Evolutionary conservation across 768 basidiomycete species (phyloP).

Genomic region (Suillus tomentosus): DNA sequence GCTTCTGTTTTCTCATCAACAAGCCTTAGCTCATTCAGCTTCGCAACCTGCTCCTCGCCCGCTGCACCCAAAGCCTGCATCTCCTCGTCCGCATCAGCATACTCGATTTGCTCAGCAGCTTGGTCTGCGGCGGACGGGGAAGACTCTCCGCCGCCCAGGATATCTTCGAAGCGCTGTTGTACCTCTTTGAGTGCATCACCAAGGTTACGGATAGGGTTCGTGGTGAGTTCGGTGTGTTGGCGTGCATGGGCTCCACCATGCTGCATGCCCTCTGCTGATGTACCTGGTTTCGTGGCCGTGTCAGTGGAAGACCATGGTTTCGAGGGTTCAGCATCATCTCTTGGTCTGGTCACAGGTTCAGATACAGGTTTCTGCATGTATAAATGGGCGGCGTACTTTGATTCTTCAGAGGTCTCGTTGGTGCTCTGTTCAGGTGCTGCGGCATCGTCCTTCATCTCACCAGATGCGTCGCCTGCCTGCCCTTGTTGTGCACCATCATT

Average conservation of each 20-base stretch:
- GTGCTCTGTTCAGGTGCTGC: constrained; percentile 27
- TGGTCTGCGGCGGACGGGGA: constrained; percentile 34
- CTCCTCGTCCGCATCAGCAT: constrained; percentile 68
- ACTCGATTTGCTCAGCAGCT: constrained; percentile 65
- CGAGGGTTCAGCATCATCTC: constrained; percentile 12
- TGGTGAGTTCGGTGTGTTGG: constrained; percentile 38
- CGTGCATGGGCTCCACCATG: constrained; percentile 45
- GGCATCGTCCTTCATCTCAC: constrained; percentile 9
- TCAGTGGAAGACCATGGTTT: constrained; percentile 1
- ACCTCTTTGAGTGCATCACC: constrained; percentile 86
- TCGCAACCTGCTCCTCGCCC: constrained; percentile 79
- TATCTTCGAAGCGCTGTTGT: constrained; percentile 81
- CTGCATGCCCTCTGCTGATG: constrained; percentile 45
- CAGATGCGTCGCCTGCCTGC: constrained; percentile 23
- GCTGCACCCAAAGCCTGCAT: constrained; percentile 92
- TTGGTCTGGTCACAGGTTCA: constrained; percentile 4
- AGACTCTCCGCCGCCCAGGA: constrained; percentile 50
- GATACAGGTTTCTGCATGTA: neutral
- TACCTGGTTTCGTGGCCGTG: constrained; percentile 29
- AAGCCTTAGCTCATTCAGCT: constrained; percentile 78
- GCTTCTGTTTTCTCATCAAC: constrained; percentile 54
- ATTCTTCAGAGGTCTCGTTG: constrained; percentile 31
- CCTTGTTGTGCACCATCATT: constrained; percentile 24
- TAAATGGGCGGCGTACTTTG: constrained; percentile 6
- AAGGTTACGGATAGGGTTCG: constrained; percentile 72